A percentile compares a stretch with the other conserved stretches of the same genome.
Conservation (phyloP, 139 green algal species). For the Tetradesmus obliquus region DNA sequence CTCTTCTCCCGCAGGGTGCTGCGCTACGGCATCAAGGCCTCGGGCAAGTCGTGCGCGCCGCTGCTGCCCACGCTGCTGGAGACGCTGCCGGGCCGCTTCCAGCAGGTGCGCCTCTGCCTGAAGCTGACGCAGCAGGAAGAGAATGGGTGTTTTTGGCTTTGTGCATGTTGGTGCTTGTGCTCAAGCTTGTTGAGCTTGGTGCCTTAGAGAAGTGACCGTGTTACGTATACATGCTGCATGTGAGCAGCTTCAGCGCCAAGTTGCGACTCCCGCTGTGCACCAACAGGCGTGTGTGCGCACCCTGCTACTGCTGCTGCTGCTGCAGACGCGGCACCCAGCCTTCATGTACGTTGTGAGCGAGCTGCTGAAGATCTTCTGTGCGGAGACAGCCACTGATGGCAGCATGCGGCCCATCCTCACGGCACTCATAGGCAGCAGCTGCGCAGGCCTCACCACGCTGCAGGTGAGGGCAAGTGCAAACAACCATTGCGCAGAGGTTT, state of each 20-base stretch:
- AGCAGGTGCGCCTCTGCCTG: conserved; percentile 14
- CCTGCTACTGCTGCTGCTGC: neutral
- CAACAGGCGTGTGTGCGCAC: neutral
- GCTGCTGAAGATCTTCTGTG: conserved; percentile 85
- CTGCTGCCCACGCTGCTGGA: conserved; percentile 71
- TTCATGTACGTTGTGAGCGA: conserved; percentile 88
- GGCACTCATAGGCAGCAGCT: conserved; percentile 61
- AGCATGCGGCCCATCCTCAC: conserved; percentile 67
- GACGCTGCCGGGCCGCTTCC: conserved; percentile 73
- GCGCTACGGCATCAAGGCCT: conserved; percentile 72
- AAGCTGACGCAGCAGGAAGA: neutral
- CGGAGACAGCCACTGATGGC: conserved; percentile 53
- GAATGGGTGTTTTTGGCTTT: neutral
- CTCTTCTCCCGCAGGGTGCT: conserved; percentile 43
- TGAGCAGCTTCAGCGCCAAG: neutral
- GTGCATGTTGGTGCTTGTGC: neutral
- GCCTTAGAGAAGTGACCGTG: too few relatives aligned
- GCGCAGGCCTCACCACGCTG: conserved; percentile 50
- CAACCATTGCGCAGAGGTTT: neutral
- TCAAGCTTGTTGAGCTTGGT: too few relatives aligned
- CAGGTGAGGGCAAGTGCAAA: neutral
- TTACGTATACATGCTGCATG: too few relatives aligned
- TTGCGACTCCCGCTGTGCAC: conserved; percentile 41
- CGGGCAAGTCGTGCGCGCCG: conserved; percentile 52
- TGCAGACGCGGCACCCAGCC: conserved; percentile 65